Conservation (phyloP, 139 green algal genomes). For the Desmodesmus armatus region DNA sequence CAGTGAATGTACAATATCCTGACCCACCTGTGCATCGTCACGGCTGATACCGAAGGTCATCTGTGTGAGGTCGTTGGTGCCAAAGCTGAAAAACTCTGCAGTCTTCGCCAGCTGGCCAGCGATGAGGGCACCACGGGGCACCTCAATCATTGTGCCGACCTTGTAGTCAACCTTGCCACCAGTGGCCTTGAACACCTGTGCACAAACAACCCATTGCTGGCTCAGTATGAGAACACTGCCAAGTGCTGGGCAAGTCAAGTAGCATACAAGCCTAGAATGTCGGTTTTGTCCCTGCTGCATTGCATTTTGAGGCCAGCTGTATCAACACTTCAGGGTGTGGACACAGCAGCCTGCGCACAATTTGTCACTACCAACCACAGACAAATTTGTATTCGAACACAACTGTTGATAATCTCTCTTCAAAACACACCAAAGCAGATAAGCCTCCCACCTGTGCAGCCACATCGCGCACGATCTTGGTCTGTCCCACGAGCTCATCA, state of each 20-base stretch:
- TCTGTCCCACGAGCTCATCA: constrained; percentile 78
- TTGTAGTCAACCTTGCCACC: constrained; percentile 39
- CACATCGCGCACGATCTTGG: constrained; percentile 56
- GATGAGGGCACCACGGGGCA: constrained; percentile 85
- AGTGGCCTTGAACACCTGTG: constrained; percentile 22
- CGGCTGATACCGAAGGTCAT: constrained; percentile 89
- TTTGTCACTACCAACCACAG: too few species aligned
- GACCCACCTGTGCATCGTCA: constrained; percentile 79
- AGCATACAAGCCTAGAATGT: too few species aligned
- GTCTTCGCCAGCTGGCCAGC: constrained; percentile 81
- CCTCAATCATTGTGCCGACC: constrained; percentile 93
- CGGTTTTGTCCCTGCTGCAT: too few species aligned
- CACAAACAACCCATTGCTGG: neutral
- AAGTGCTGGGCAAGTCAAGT: too few species aligned
- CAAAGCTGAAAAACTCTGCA: constrained; percentile 95
- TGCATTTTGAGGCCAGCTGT: too few species aligned
- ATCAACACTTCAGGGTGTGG: too few species aligned
- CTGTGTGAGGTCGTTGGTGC: constrained; percentile 97
- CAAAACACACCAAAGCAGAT: too few species aligned
- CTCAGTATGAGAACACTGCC: neutral
- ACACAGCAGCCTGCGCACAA: too few species aligned
- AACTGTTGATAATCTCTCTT: constrained; percentile 17
- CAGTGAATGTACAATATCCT: neutral
- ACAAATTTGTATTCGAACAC: neutral
- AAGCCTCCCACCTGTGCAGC: constrained; percentile 56